phyloP scores from a whole-genome alignment of 1,284 basidiomycete genomes.

The Cutaneotrichosporon cavernicola region DNA sequence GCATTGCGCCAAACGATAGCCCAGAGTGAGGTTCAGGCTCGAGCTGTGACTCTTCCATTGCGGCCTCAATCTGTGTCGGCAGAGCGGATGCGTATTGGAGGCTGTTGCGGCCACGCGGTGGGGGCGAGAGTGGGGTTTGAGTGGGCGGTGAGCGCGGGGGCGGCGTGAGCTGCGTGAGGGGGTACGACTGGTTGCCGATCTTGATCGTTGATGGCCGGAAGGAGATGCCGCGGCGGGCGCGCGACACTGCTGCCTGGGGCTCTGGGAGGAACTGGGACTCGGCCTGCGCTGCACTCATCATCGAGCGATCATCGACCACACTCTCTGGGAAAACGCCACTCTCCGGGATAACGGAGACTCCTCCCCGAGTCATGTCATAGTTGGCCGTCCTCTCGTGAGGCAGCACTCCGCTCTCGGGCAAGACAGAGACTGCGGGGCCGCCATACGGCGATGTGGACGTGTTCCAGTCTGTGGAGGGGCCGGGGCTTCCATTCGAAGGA shows the following conservation, averaged over 20 bases:
- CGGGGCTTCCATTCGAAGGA: neutral
- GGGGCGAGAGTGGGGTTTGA: neutral
- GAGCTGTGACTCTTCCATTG: neutral
- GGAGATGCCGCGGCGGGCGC: constrained; percentile 1
- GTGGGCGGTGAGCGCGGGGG: neutral
- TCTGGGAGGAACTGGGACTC: constrained; percentile 11
- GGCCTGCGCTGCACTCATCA: neutral
- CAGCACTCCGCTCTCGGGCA: constrained; percentile 5
- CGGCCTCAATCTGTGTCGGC: neutral
- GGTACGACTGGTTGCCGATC: constrained; percentile 1
- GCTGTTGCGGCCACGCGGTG: neutral
- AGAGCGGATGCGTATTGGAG: neutral
- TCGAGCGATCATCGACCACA: neutral
- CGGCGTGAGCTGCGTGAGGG: neutral
- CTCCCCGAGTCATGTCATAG: neutral
- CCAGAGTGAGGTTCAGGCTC: neutral
- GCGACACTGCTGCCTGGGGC: neutral
- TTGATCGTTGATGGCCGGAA: neutral
- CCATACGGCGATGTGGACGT: neutral
- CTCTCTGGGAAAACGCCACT: constrained; percentile 1
- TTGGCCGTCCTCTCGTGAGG: neutral
- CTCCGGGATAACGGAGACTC: neutral
- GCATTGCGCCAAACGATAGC: neutral
- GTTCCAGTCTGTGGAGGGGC: neutral
- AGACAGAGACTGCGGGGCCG: neutral